These are phyloP conservation scores for Tricholoma saponaceum DNA, from an alignment of 768 basidiomycete genomes.

Conservation along the genomic window DNA sequence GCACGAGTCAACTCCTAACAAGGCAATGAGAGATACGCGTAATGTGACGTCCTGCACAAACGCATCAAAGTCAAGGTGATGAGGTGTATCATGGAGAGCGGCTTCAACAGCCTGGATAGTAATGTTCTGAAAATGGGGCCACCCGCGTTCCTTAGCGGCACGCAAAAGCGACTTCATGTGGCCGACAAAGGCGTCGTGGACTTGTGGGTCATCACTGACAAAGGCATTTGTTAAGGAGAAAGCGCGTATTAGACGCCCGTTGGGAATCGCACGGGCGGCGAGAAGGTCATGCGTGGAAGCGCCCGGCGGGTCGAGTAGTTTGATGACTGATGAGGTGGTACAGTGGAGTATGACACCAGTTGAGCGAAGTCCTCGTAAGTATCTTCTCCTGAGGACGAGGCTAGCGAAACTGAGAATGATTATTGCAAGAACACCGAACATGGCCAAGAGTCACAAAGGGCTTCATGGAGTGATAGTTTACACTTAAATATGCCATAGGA, in stretches of 20 bases:
- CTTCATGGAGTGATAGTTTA: not conserved
- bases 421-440: conserved; percentile 5
- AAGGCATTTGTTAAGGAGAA: conserved; percentile 47
- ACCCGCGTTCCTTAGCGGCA: conserved; percentile 22
- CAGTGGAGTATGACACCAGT: not conserved
- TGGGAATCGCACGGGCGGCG: conserved; percentile 29
- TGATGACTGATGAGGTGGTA: not conserved
- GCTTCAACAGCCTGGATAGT: conserved; percentile 26
- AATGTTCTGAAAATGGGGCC: conserved; percentile 28
- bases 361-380: not conserved
- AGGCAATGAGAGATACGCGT: conserved; percentile 35
- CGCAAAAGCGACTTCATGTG: conserved; percentile 26
- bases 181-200: conserved; percentile 33
- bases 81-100: conserved; percentile 10
- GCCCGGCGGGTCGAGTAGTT: conserved; percentile 11
- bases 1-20: conserved; percentile 32
- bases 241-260: conserved; percentile 28
- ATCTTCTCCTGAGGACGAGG: not conserved
- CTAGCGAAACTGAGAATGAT: not conserved
- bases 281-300: conserved; percentile 16
- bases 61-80: conserved; percentile 25
- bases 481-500: conserved; percentile 1
- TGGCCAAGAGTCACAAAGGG: conserved; percentile 3
- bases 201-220: conserved; percentile 31
- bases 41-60: conserved; percentile 45